Base-by-base conservation (phyloP, 345 rosid species). In the Murraya paniculata region DNA sequence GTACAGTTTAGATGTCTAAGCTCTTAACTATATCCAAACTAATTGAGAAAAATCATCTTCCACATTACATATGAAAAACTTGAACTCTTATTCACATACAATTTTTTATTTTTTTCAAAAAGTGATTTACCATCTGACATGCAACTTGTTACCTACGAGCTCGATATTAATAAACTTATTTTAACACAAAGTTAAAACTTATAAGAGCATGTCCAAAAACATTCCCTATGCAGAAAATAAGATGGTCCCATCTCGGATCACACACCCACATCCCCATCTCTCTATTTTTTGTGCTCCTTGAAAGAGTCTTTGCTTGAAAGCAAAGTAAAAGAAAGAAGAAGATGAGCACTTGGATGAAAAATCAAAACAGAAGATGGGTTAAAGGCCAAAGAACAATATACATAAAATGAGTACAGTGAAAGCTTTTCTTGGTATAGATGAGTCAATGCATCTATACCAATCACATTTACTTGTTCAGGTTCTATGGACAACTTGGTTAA, bases 241-340 rank as follows among this genome's bases (percentile, higher is more conserved):
- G 64, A 81, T 85, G 94, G 94, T 87, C 91, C 91, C 82, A 77
- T 80, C 80, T 82, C 65, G 86, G 89, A 89, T 84, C 78, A 10
- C 84, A 64, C 87, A 71, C 86, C 74, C 81, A 77, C 83, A 81
- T 69, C 58, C 81, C 79, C 79, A 69, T 62, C 69, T 82, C 71
- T 80, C 64, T 38, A 57, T 73, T 77, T 76, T 76, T 67, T 21
- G 86, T 76, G 85, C 50, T 81, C 80, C 86, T 81, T 84, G 84
- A 82, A 80, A 76, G 77, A 64, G 53, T 73, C 93, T 88, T 90
- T 73, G 81, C 92, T 90, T 93, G 80, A 74, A 87, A 90, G 94
- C 90, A 55, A 90, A 86, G 95, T 71, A 79, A 71, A n/a, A 64
- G 69, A 75, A 53, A 62, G 73, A 45, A 39, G 55, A 8, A 45